These are phyloP conservation scores for Talaromyces stipitatus DNA, from an alignment of 495 filamentous ascomycete species.

Conservation along the genomic window DNA sequence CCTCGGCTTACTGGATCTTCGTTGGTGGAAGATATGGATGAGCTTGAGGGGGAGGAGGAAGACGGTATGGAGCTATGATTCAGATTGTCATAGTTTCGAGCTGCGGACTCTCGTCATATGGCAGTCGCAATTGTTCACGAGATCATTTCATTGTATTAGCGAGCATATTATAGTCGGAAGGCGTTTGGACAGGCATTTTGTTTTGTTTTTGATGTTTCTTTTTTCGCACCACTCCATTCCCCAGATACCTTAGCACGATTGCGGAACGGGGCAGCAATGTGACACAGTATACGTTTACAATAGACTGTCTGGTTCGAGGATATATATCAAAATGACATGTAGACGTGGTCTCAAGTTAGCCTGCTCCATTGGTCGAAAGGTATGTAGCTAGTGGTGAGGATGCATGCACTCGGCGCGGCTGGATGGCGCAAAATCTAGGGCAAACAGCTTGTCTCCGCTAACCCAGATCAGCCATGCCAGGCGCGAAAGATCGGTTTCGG, in stretches of 20 bases:
- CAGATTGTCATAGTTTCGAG: conserved; percentile 7
- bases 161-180: conserved; percentile 1
- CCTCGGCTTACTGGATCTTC: conserved; percentile 44
- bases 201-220: background rate
- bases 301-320: background rate
- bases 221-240: background rate
- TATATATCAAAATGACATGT: background rate
- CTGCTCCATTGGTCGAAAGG: background rate
- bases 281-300: background rate
- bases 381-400: background rate
- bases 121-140: background rate
- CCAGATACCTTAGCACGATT: background rate
- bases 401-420: background rate
- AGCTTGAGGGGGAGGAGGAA: conserved; percentile 62
- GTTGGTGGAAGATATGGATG: conserved; percentile 48
- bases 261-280: background rate
- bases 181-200: background rate
- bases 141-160: conserved; percentile 2
- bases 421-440: background rate
- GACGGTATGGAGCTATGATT: conserved; percentile 59
- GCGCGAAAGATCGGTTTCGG: conserved; percentile 1
- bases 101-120: background rate
- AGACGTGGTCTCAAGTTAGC: background rate
- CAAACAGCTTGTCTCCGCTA: background rate
- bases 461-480: background rate